These are phyloP conservation scores for Pouteria glomerata DNA, from an alignment of 148 eudicot genomes.

Conservation along the genomic window DNA sequence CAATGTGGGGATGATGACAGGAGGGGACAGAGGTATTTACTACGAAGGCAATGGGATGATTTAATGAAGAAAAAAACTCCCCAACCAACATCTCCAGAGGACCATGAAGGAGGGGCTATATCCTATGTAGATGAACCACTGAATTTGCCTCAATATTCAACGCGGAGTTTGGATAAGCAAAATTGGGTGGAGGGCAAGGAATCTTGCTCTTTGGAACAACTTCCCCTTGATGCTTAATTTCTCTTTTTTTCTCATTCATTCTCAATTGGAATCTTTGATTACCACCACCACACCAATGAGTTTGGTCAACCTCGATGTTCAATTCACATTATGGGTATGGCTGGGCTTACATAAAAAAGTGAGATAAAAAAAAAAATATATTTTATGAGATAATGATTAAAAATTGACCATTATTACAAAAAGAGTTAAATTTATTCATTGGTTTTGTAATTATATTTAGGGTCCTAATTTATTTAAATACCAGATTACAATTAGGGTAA, in stretches of 20 bases:
- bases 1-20: slow-evolving; percentile 1
- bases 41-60: not conserved
- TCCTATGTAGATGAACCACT: not conserved
- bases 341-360: too few species aligned
- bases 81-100: slow-evolving; percentile 6
- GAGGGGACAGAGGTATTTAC: not conserved
- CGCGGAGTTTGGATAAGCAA: not conserved
- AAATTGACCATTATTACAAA: too few species aligned
- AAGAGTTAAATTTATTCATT: too few species aligned
- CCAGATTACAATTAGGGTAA: too few species aligned
- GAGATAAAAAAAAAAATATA: too few species aligned
- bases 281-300: not conserved
- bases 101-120: not conserved
- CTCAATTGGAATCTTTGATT: slow-evolving; percentile 17
- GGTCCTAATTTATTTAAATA: too few species aligned
- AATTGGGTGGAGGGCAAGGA: slow-evolving; percentile 1
- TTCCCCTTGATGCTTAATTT: not conserved
- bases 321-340: too few species aligned
- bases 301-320: not conserved
- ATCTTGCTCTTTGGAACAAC: not conserved
- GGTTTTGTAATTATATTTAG: too few species aligned
- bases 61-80: slow-evolving; percentile 4
- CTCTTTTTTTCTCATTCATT: not conserved
- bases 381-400: too few species aligned
- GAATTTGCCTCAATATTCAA: not conserved